phyloP scores from a whole-genome alignment of 1,139 yeast genomes.

The Tardiomyces digboiensis region DNA sequence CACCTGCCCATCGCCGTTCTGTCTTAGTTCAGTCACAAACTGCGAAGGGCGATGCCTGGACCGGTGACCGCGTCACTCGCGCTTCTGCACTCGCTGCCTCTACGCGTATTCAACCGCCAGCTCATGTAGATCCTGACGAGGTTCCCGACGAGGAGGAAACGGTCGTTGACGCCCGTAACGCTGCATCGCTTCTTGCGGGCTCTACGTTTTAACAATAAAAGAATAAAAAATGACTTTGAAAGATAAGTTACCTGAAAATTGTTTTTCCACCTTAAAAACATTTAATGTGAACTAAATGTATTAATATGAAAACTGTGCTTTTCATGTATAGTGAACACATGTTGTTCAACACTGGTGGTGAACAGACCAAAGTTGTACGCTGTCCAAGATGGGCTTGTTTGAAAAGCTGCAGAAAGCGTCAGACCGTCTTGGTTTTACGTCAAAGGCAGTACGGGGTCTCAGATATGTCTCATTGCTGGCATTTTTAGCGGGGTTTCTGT shows the following conservation, averaged over 20 bases:
- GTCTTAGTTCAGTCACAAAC: conserved; percentile 36
- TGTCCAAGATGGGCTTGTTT: conserved; percentile 27
- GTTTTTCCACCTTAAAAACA: too few species aligned
- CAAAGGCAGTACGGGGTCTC: conserved; percentile 26
- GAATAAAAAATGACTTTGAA: too few species aligned
- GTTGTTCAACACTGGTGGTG: not conserved
- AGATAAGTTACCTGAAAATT: too few species aligned
- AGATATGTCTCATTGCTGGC: conserved; percentile 57
- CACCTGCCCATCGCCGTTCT: conserved; percentile 23
- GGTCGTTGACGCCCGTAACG: conserved; percentile 67
- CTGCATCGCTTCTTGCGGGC: conserved; percentile 70
- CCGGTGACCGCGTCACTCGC: conserved; percentile 32
- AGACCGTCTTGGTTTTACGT: conserved; percentile 20
- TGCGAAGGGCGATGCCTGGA: conserved; percentile 51
- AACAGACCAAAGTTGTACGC: not conserved
- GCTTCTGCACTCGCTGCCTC: conserved; percentile 1
- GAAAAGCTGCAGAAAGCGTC: conserved; percentile 25
- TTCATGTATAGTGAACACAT: not conserved
- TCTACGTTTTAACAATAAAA: conserved; percentile 61
- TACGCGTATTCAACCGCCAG: not conserved
- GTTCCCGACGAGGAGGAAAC: conserved; percentile 22
- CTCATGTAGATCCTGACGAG: conserved; percentile 20
- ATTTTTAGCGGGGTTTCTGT: conserved; percentile 49
- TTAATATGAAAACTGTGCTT: too few species aligned
- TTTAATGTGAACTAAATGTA: too few species aligned